Evolutionary conservation across 768 basidiomycete genomes (phyloP).

Genomic region (Suillus ampliporus): DNA sequence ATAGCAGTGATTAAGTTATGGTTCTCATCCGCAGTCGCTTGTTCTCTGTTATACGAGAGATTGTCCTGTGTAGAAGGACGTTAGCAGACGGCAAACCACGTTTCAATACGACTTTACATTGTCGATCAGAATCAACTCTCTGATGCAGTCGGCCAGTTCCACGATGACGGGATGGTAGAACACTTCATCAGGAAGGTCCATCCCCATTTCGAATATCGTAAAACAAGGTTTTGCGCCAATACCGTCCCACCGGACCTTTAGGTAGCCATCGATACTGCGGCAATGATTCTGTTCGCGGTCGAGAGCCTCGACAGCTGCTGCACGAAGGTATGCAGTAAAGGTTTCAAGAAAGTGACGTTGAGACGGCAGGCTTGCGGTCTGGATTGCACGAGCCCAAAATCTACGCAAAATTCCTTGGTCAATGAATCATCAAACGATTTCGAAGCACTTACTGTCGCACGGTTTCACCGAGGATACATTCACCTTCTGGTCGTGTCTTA

Average conservation of each 20-base stretch:
- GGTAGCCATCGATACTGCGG: constrained; percentile 35
- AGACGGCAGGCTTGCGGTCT: neutral
- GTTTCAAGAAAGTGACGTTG: constrained; percentile 13
- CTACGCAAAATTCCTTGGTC: no score
- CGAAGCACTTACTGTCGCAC: no score
- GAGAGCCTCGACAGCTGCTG: constrained; percentile 6
- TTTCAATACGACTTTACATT: constrained; percentile 24
- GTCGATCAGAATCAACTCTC: constrained; percentile 29
- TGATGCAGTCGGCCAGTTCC: constrained; percentile 12
- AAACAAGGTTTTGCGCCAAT: constrained; percentile 38
- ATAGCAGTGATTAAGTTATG: constrained; percentile 39
- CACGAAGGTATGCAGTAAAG: constrained; percentile 5
- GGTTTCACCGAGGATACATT: no score
- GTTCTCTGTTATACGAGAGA: no score
- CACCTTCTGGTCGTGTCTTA: no score
- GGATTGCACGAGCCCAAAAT: constrained; percentile 11
- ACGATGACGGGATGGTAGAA: constrained; percentile 28
- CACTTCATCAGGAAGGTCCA: constrained; percentile 42
- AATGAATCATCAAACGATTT: no score
- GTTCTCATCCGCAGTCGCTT: no score
- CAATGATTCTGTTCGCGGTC: constrained; percentile 18
- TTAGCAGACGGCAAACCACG: no score
- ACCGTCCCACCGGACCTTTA: constrained; percentile 37
- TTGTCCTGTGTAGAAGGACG: no score
- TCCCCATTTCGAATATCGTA: constrained; percentile 35